Percentiles rank a stretch among this genome's conserved stretches.
Conservation (phyloP, 108 stramenopile species). For the Nannochloropsis oceanica region DNA sequence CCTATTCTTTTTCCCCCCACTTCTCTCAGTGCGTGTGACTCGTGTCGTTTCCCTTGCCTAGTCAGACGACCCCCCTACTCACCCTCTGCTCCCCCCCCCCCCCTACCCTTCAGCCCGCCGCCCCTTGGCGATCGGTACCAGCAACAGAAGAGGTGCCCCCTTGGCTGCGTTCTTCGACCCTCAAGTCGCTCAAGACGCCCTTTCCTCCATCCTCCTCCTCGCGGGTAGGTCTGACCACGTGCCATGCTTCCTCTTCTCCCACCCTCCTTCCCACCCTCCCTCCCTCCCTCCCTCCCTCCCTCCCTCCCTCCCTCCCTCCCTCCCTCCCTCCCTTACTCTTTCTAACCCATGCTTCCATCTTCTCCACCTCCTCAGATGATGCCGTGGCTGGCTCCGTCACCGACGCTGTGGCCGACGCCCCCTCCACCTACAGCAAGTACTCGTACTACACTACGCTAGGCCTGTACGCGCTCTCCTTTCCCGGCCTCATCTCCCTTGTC, state of each 20-base stretch:
- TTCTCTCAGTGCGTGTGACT: no score
- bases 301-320: not conserved
- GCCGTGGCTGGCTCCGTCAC: not conserved
- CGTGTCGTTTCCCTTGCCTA: no score
- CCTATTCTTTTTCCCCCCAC: not conserved
- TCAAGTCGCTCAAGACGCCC: not conserved
- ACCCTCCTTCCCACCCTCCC: not conserved
- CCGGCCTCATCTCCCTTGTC: conserved; percentile 73
- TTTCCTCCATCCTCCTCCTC: not conserved
- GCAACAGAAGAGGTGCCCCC: not conserved
- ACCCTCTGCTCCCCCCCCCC: not conserved
- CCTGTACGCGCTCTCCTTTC: conserved; percentile 64
- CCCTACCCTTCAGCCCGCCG: not conserved
- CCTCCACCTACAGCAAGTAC: conserved; percentile 48
- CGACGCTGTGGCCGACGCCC: not conserved
- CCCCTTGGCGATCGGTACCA: not conserved
- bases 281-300: not conserved
- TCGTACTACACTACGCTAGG: conserved; percentile 76
- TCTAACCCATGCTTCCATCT: not conserved
- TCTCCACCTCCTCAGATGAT: not conserved
- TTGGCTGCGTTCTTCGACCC: not conserved
- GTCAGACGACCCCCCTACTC: not conserved
- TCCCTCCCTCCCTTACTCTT: not conserved
- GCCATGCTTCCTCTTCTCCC: not conserved
- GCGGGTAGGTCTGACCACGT: not conserved